Base-by-base conservation (phyloP, 2,329 filamentous ascomycete genomes). In the Amesomyces nigricolor region DNA sequence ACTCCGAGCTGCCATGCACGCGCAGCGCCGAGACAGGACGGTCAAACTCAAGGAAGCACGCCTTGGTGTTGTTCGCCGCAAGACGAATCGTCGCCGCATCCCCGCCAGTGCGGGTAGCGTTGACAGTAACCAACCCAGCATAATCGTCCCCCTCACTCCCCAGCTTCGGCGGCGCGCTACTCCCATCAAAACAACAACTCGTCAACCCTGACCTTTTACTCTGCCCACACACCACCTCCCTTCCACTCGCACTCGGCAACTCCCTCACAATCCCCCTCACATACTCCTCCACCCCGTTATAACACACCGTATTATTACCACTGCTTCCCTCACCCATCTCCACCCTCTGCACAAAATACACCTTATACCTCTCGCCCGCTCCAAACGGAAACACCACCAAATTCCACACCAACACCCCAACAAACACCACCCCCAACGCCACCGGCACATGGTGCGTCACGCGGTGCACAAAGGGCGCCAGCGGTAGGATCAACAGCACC, bases 341-440 rank as follows among this genome's bases (percentile, higher is more conserved):
- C 47, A 96, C 76, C 9, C 81, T 81, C 68, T 99, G 91, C 48
- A 88, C 76, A 69, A 97, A 96, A 70, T 85, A 95, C 47, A 92
- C 78, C 71, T 97, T 97, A 70, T 95, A 83, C 38, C 89, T 82
- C 67, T 85, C 88, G 57, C 83, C 79, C 19, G 81, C 73, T 0
- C 89, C 94, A 71, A 97, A 97, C 0, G 94, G 94, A 70, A 96
- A 96, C 1, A 88, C 89, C 2, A 82, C 73, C 4, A 96, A 80
- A 66, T 95, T 95, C 75, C 96, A 97, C 54, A 91, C 79, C 29
- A 95, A 73, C 1, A 90, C 95, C 30, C 78, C 88, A 22, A 82
- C 66, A 58, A 91, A 89, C 8, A 96, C 74, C 11, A 86, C 67
- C 29, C 95, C 76, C 14, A 96, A 71, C 63, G 95, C 85, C 0